Evolutionary conservation across 2,329 filamentous ascomycete genomes (phyloP), one percentile per base, ranked within the genome.

Genomic region (Colletotrichum plurivorum): DNA sequence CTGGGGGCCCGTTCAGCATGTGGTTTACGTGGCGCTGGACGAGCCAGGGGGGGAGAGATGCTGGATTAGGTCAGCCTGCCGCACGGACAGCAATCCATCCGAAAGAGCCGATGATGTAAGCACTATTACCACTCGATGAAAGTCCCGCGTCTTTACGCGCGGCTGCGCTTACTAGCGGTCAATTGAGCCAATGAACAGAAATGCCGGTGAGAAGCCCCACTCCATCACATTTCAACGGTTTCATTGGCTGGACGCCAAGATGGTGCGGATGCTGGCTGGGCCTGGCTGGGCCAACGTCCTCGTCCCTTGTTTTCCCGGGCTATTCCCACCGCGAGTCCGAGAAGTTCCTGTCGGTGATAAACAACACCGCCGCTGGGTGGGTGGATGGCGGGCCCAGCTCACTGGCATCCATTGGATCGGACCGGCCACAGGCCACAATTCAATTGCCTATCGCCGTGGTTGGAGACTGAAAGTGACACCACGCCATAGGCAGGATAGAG

Each of bases 291-390:
- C 22, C 39, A 18, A 49, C 20, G 18, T 12, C 22, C 16, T 13
- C 18, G 49, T 69, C 55, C 66, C 66, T 69, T 51, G 20, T 69
- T 69, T 69, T 69, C 66, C 66, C 66, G 66, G 22, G 16, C 66
- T 66, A 69, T 66, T 66, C 51, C 62, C 66, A 69, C 66, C 31
- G 25, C 41, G 52, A 66, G 66, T 69, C 66, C 66, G 66, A 69
- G 39, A 69, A 69, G 31, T 66, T 46, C 66, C 66, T 69, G 22
- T 60, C 62, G 43, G 61, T 59, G 53, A 60, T 43, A 25, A 36
- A 18, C 39, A 58, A 56, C 51, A 31, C 64, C 57, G 51, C 64
- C 57, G 51, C 63, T 12, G 10, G 31, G 45, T 48, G 51, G 13
- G 8, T 18, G 8, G 62, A 64, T 25, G 39, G 46, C 59, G 65